Evolutionary conservation across 352 stramenopile genomes (phyloP).

Genomic region (Phytophthora aleatoria): DNA sequence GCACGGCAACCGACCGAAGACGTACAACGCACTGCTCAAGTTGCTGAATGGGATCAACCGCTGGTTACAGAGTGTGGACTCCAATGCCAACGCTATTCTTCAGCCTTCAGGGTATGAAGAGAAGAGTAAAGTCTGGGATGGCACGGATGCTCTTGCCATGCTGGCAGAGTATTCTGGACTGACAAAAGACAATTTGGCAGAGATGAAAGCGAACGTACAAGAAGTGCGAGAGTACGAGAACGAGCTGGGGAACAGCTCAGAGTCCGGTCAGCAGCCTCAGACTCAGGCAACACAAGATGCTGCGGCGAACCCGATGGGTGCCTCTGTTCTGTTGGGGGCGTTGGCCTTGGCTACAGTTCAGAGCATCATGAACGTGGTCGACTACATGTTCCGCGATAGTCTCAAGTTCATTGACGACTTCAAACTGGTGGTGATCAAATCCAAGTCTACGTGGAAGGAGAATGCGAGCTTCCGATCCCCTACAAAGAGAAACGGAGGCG

Average conservation of each 20-base stretch:
- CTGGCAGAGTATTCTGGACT: slow-evolving; percentile 66
- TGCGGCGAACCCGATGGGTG: slow-evolving; percentile 30
- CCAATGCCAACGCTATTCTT: slow-evolving; percentile 49
- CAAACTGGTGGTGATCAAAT: slow-evolving; percentile 62
- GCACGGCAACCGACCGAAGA: slow-evolving; percentile 54
- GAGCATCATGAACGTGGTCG: slow-evolving; percentile 66
- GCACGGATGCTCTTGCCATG: slow-evolving; percentile 69
- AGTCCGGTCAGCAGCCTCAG: slow-evolving; percentile 31
- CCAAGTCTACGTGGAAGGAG: slow-evolving; percentile 28
- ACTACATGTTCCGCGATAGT: slow-evolving; percentile 84
- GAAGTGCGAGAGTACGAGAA: slow-evolving; percentile 64
- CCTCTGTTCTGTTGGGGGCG: slow-evolving; percentile 48
- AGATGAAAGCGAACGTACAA: slow-evolving; percentile 49
- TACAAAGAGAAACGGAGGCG: slow-evolving; percentile 38
- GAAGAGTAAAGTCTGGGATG: slow-evolving; percentile 75
- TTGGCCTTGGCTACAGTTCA: slow-evolving; percentile 63
- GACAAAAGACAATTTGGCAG: slow-evolving; percentile 48
- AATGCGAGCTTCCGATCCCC: slow-evolving; percentile 29
- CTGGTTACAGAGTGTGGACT: slow-evolving; percentile 58
- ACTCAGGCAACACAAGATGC: slow-evolving; percentile 29
- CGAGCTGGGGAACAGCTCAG: slow-evolving; percentile 40
- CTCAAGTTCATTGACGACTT: slow-evolving; percentile 87
- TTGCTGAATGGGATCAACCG: slow-evolving; percentile 66
- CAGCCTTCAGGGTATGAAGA: slow-evolving; percentile 68
- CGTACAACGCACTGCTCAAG: slow-evolving; percentile 63